Percentiles rank a stretch among this genome's conserved stretches.
phyloP scores from a whole-genome alignment of 2,329 filamentous ascomycete species.

The Tolypocladium inflatum region DNA sequence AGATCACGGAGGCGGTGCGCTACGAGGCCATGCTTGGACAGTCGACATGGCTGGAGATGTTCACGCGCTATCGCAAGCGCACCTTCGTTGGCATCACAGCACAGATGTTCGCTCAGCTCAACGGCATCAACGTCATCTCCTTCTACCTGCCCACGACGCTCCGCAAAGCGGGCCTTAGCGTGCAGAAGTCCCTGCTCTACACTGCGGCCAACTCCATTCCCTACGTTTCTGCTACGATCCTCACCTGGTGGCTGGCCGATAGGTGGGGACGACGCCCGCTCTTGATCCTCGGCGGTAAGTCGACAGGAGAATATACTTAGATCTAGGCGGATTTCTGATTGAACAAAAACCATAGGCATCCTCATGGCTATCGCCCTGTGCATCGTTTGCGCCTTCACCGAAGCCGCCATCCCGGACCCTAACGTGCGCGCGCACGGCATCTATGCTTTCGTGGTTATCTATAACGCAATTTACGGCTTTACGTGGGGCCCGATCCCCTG shows the following conservation, averaged over 20 bases:
- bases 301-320: background rate
- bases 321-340: background rate
- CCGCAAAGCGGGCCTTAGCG: constrained; percentile 22
- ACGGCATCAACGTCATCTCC: constrained; percentile 31
- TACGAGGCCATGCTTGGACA: constrained; percentile 6
- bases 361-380: background rate
- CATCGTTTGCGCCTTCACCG: background rate
- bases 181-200: constrained; percentile 26
- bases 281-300: constrained; percentile 14
- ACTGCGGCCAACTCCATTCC: constrained; percentile 28
- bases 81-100: constrained; percentile 29
- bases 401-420: background rate
- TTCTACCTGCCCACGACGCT: constrained; percentile 29
- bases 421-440: background rate
- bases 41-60: constrained; percentile 24
- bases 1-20: background rate
- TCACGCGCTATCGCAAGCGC: constrained; percentile 29
- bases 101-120: constrained; percentile 29
- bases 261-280: constrained; percentile 28
- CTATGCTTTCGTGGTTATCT: background rate
- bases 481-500: constrained; percentile 30
- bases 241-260: constrained; percentile 29
- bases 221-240: constrained; percentile 27
- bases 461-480: background rate
- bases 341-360: background rate